These are phyloP conservation scores for Picea sitchensis DNA, from an alignment of 75 land plant genomes.

Conservation along the genomic window DNA sequence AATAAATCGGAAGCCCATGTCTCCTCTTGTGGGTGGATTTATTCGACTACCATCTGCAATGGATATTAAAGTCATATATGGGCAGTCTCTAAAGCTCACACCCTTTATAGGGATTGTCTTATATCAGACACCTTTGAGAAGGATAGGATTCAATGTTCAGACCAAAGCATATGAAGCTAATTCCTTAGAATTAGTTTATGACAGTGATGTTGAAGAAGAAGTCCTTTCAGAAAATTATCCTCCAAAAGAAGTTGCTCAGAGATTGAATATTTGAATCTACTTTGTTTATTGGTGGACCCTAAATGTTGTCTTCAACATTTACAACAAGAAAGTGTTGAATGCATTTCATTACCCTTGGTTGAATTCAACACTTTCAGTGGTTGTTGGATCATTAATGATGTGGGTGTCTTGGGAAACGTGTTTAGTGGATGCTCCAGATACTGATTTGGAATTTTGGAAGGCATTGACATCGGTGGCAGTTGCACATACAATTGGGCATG, in stretches of 20 bases:
- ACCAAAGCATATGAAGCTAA: constrained; percentile 45
- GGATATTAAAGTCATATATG: background rate
- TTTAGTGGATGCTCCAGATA: constrained; percentile 47
- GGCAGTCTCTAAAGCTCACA: background rate
- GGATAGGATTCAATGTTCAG: background rate
- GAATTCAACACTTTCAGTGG: constrained; percentile 67
- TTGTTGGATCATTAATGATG: constrained; percentile 66
- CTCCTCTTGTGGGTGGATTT: background rate
- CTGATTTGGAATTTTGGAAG: constrained; percentile 29
- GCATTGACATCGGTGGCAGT: too few relatives aligned
- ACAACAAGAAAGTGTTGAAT: constrained; percentile 66
- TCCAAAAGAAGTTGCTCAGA: constrained; percentile 29
- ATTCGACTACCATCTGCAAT: background rate
- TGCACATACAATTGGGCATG: too few relatives aligned
- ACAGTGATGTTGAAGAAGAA: background rate
- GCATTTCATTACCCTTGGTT: constrained; percentile 76
- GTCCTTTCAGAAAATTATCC: constrained; percentile 8
- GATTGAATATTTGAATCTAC: constrained; percentile 70
- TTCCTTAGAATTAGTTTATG: constrained; percentile 13
- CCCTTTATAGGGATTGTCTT: background rate
- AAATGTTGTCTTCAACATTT: constrained; percentile 23
- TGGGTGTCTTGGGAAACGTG: constrained; percentile 50
- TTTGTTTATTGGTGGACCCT: constrained; percentile 80
- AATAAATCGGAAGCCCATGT: background rate
- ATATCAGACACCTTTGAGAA: background rate